Percentiles rank a stretch among this genome's conserved stretches.
Evolutionary conservation across 768 basidiomycete species (phyloP).

Genomic region (Auriscalpium vulgare): DNA sequence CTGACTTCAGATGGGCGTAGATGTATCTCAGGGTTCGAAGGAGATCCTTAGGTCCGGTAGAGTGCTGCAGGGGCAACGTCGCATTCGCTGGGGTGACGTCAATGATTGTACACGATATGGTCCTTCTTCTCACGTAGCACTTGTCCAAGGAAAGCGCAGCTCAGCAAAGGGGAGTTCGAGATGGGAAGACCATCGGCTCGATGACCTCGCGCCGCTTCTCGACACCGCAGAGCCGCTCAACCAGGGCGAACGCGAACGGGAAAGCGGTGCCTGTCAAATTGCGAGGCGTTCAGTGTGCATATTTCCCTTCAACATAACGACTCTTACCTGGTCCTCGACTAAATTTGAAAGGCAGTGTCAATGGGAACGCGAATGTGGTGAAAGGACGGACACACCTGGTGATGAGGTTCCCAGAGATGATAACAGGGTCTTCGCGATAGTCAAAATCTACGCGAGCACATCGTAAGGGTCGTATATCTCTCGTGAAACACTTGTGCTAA

Average conservation of each 20-base stretch:
- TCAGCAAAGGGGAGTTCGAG: slow-evolving; percentile 24
- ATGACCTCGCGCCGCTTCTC: slow-evolving; percentile 54
- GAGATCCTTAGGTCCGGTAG: too few relatives aligned
- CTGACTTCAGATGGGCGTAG: too few relatives aligned
- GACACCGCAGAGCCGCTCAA: slow-evolving; percentile 59
- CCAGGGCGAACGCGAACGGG: slow-evolving; percentile 69
- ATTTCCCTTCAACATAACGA: too few relatives aligned
- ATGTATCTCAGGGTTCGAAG: too few relatives aligned
- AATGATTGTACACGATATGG: too few relatives aligned
- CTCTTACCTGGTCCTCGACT: slow-evolving; percentile 67
- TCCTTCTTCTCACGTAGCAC: too few relatives aligned
- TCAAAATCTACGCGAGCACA: slow-evolving; percentile 45
- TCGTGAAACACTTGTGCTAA: slow-evolving; percentile 18
- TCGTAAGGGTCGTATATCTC: not conserved
- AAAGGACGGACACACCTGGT: slow-evolving; percentile 49
- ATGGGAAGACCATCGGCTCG: slow-evolving; percentile 67
- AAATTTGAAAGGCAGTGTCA: not conserved
- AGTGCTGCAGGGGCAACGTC: too few relatives aligned
- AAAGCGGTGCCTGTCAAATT: slow-evolving; percentile 55
- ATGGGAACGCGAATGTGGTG: not conserved
- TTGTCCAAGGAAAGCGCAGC: not conserved
- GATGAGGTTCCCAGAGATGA: slow-evolving; percentile 62
- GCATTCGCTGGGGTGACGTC: too few relatives aligned
- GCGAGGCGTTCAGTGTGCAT: not conserved
- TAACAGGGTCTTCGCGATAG: slow-evolving; percentile 67